Evolutionary conservation across 2,329 filamentous ascomycete genomes (phyloP).

Genomic region (Alternaria sp.): DNA sequence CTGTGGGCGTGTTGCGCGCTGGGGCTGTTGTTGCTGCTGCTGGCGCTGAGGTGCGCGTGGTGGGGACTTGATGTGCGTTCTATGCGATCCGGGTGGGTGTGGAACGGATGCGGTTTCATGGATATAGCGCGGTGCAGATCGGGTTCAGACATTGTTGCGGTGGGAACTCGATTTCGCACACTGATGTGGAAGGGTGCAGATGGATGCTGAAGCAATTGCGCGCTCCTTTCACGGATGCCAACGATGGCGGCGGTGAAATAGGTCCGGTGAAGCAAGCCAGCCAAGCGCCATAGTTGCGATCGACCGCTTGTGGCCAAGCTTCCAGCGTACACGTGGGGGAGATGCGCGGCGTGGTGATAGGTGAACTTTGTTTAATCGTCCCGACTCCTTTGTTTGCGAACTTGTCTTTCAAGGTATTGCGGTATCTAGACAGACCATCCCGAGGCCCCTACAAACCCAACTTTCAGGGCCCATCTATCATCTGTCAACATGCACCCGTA

Average conservation of each 20-base stretch:
- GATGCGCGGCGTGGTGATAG: conserved; percentile 10
- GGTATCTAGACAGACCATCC: not conserved
- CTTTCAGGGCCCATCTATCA: not conserved
- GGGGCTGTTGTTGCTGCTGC: conserved; percentile 18
- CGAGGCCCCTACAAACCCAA: not conserved
- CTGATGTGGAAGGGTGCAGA: not conserved
- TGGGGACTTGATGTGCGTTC: conserved; percentile 41
- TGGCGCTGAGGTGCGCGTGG: conserved; percentile 19
- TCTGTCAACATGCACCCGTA: not conserved
- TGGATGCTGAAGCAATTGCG: not conserved
- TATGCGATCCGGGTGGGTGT: conserved; percentile 36
- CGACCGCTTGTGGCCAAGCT: conserved; percentile 5
- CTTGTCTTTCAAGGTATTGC: not conserved
- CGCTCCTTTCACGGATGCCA: not conserved
- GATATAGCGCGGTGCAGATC: conserved; percentile 58
- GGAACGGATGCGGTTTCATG: conserved; percentile 55
- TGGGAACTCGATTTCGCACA: not conserved
- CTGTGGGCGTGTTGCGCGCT: conserved; percentile 6
- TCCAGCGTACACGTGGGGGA: conserved; percentile 20
- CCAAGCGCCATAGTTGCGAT: not conserved
- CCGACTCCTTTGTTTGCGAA: not conserved
- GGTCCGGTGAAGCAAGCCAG: not conserved
- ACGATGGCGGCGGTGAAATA: not conserved
- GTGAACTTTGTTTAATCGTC: not conserved
- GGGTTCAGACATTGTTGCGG: conserved; percentile 49